Conservation (phyloP, 441 rosid genomes). For the Brassica balearica region DNA sequence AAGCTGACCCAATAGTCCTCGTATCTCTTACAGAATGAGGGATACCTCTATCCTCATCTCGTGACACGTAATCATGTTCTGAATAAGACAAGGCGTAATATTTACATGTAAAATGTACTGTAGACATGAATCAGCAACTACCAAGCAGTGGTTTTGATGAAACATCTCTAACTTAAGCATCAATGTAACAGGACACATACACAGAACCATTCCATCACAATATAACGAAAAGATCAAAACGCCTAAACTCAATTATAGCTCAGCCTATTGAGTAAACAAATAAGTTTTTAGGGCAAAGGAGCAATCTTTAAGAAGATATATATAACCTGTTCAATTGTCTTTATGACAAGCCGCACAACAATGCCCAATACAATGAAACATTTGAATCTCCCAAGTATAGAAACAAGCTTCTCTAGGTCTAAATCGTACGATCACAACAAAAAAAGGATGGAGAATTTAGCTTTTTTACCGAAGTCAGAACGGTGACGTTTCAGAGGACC, state of each 20-base stretch:
- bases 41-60: slow-evolving; percentile 61
- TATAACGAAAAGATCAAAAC: no score
- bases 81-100: background rate
- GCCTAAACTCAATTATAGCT: no score
- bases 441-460: background rate
- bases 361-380: slow-evolving; percentile 9
- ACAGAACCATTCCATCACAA: no score
- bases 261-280: no score
- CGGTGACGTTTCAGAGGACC: slow-evolving; percentile 72
- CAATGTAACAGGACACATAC: no score
- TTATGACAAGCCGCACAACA: background rate
- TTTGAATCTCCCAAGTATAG: background rate
- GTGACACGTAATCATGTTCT: slow-evolving; percentile 50
- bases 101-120: no score
- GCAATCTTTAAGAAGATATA: slow-evolving; percentile 6
- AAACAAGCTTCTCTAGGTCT: slow-evolving; percentile 18
- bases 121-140: no score
- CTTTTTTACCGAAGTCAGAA: slow-evolving; percentile 55
- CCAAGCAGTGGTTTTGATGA: no score
- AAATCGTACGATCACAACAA: background rate
- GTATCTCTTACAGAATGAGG: slow-evolving; percentile 67
- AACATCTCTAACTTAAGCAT: no score
- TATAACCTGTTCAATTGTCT: background rate
- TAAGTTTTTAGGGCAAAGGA: background rate
- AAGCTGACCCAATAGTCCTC: slow-evolving; percentile 74